Base-by-base conservation (phyloP, 208 protist genomes). In the Trypanosoma brucei region DNA sequence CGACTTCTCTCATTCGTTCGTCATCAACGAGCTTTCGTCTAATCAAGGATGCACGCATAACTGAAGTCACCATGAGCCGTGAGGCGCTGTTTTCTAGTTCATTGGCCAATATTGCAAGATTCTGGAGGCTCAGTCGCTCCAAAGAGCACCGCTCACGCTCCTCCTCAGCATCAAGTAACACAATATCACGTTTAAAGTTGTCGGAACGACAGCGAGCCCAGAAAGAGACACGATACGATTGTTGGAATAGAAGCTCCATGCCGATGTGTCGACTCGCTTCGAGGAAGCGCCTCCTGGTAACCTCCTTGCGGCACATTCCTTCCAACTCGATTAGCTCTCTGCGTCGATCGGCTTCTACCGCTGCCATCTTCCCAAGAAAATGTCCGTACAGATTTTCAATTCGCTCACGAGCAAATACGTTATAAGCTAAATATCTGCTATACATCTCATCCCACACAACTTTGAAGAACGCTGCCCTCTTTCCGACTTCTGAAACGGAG, bases 71-170 rank as follows among this genome's bases (percentile, higher is more conserved):
- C 22, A 72, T 48, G 45, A 72, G 39, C 42, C 67, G 39, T 57
- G 67, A 59, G 39, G 55, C 60, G 0, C 3, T 46, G 38, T 72
- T 72, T 14, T 72, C 67, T 49, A 67, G 45, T 49, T 72, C 67
- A 52, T 72, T 72, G 31, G 67, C 59, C 36, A 72, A 49, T 45
- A 72, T 55, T 53, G 58, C 65, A 51, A 72, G 67, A 35, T 67
- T 72, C 49, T 65, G 60, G 9, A 67, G 54, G 54, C 56, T 62
- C 3, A 72, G n/a, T 14, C 46, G 38, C 44, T 72, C 67, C 14
- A 72, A 22, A 9, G 67, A 54, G 33, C 59, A 62, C 8, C 67
- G 59, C 22, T 72, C 60, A 22, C 67, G 67, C 22, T 72, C 67
- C 14, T 72, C 67, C 31, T 67, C 46, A 8, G 53, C 22, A 52